Base-by-base conservation (phyloP, 805 yeast species). In the Wickerhamiella lipophila region DNA sequence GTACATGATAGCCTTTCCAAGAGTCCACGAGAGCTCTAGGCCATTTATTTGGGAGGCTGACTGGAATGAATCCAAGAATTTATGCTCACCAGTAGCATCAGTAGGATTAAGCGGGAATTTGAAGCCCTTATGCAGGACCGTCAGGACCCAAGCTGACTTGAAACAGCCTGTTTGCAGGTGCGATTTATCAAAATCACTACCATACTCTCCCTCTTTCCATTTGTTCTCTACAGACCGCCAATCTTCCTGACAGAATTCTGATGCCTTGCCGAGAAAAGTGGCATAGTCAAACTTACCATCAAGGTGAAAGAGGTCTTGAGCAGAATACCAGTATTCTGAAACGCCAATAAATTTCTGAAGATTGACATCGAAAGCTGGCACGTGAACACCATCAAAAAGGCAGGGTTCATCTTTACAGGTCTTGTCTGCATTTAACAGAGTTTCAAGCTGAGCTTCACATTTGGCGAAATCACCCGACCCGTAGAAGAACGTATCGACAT, bases 311-410 rank as follows among this genome's bases (percentile, higher is more conserved):
- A 89, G 76, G 60, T 89, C 97, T 58, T 87, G 83, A 2, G 96
- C 88, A 0, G 96, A 86, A 62, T 92, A 89, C 96, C 97, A 92
- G 67, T 86, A 92, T 64, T 92, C 98, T 6, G 95, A 84, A 19
- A 89, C 81, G 0, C 98, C 98, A 25, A 92, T 82, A 64, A 92
- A 88, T 58, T 78, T 82, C 58, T 86, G 94, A 44, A 72, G 72
- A 12, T 73, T 72, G 60, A 85, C 86, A 65, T 88, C 86, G 52
- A 92, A 77, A 26, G 73, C 75, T 3, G 98, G 98, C 0, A 87
- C 95, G 67, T 89, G 96, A 13, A 86, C 86, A 27, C 97, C 98
- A 64, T 88, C 87, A 63, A 92, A 92, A 27, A 89, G 67, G 64
- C 98, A 92, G 1, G 96, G 97, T 32, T 77, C 79, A 51, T 85